A percentile compares a stretch with the other conserved stretches of the same genome.
phyloP scores from a whole-genome alignment of 108 stramenopile species.

The Nitzschia sp. region DNA sequence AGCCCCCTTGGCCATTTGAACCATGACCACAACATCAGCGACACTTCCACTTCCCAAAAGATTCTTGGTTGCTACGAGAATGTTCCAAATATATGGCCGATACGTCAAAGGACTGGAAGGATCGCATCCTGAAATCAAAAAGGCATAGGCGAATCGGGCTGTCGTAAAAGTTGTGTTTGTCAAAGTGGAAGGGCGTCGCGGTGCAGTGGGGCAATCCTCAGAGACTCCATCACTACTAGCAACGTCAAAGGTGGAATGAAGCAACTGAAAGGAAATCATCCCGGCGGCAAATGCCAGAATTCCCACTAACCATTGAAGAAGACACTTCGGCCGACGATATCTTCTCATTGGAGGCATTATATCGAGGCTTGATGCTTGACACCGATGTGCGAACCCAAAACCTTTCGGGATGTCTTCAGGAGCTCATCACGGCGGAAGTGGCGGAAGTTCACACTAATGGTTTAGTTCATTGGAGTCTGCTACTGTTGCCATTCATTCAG shows the following conservation, averaged over 20 bases:
- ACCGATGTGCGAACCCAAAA: no score
- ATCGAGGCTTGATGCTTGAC: no score
- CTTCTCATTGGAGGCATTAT: no score
- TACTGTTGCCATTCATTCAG: no score
- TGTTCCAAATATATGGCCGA: conserved; percentile 46
- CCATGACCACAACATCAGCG: conserved; percentile 47
- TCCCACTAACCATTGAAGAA: neutral
- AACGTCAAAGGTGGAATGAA: neutral
- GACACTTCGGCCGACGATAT: no score
- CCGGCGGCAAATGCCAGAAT: neutral
- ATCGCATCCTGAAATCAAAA: conserved; percentile 48
- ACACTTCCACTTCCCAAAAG: conserved; percentile 20
- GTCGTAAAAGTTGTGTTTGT: neutral
- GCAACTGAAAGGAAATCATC: neutral
- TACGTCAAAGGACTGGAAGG: conserved; percentile 35
- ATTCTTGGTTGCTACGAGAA: conserved; percentile 35
- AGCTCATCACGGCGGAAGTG: no score
- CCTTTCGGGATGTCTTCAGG: no score
- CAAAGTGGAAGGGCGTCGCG: neutral
- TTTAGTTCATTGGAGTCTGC: no score
- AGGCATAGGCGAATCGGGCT: conserved; percentile 41
- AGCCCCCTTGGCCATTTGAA: conserved; percentile 25
- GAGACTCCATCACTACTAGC: neutral
- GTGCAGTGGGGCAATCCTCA: neutral
- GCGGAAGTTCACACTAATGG: no score